These are phyloP conservation scores for Breviolum minutum DNA, from an alignment of 73 alveolate species.

Conservation along the genomic window DNA sequence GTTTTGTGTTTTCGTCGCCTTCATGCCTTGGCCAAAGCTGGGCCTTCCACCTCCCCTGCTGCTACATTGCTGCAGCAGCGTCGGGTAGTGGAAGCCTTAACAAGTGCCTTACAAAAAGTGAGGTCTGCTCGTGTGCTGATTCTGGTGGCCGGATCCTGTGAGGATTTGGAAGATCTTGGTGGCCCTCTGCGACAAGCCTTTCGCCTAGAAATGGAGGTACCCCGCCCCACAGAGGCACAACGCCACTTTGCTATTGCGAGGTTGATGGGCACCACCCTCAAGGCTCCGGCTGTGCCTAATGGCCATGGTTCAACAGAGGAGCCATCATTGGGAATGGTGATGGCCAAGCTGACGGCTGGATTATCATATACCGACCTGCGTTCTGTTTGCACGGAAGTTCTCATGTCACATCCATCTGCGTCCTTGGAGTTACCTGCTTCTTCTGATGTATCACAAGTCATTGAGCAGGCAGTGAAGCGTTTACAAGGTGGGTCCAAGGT, in stretches of 20 bases:
- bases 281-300: not conserved
- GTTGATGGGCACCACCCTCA: not conserved
- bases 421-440: conserved; percentile 4
- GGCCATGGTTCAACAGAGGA: not conserved
- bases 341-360: conserved; percentile 84
- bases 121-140: conserved; percentile 5
- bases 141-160: conserved; percentile 65
- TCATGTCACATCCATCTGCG: not conserved
- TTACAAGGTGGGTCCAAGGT: conserved; percentile 94
- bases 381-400: conserved; percentile 45
- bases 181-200: conserved; percentile 76
- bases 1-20: conserved; percentile 72
- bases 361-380: conserved; percentile 66
- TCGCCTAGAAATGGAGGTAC: conserved; percentile 41
- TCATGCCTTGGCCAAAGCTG: conserved; percentile 51
- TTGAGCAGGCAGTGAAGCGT: conserved; percentile 87
- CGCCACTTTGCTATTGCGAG: conserved; percentile 22
- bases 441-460: not conserved
- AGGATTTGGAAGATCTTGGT: conserved; percentile 71
- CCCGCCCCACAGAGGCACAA: conserved; percentile 51
- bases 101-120: not conserved
- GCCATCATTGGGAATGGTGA: not conserved
- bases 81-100: conserved; percentile 34
- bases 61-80: conserved; percentile 77
- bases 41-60: conserved; percentile 65